Evolutionary conservation across 352 stramenopile genomes (phyloP).

Genomic region (Pythium sp.): DNA sequence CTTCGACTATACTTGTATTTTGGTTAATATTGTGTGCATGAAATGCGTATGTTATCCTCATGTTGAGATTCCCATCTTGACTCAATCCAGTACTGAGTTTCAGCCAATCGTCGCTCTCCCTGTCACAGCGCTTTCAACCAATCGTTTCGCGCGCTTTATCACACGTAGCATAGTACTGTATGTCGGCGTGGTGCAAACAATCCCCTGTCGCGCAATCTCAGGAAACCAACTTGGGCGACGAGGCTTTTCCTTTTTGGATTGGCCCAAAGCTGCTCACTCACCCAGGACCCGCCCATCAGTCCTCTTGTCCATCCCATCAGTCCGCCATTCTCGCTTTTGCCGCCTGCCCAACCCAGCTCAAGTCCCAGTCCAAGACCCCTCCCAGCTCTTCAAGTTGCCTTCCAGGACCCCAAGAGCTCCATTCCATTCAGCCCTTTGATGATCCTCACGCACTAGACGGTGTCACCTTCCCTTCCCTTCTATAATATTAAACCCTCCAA

Average conservation of each 20-base stretch:
- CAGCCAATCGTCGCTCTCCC: neutral
- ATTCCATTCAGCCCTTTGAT: neutral
- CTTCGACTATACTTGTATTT: neutral
- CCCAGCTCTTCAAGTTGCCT: neutral
- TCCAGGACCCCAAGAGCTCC: constrained; percentile 1
- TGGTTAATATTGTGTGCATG: neutral
- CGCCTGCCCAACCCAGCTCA: neutral
- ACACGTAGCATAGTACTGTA: neutral
- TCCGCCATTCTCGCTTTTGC: neutral
- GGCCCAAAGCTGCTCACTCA: neutral
- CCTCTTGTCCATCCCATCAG: neutral
- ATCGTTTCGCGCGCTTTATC: neutral
- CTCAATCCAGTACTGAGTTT: neutral
- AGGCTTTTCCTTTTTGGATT: too few relatives aligned
- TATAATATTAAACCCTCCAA: too few relatives aligned
- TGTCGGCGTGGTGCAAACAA: neutral
- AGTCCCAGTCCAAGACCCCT: neutral
- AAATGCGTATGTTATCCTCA: neutral
- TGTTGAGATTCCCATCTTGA: neutral
- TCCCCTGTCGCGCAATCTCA: neutral
- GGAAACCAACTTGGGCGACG: neutral
- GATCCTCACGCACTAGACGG: neutral
- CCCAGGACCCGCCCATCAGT: neutral
- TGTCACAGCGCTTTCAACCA: neutral
- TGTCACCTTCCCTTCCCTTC: neutral